Conservation (phyloP, 176 grass and related monocot genomes). For the Oropetium thomaeum region DNA sequence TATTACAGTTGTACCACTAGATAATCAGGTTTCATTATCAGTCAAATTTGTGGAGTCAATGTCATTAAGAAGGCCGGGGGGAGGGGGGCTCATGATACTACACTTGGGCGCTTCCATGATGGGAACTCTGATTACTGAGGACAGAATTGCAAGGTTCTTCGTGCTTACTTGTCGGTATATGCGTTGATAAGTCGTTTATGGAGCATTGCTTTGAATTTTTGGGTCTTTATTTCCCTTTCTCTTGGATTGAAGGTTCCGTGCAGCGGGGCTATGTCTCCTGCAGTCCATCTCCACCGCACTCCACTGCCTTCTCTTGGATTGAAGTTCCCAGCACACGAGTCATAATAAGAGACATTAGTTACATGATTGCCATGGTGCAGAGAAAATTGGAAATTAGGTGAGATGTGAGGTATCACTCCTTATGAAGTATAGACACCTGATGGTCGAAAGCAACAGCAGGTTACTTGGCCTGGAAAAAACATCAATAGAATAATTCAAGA, state of each 20-base stretch:
- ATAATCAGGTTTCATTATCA: background rate
- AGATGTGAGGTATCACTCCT: background rate
- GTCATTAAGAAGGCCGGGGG: background rate
- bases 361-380: background rate
- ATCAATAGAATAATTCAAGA: slow-evolving; percentile 1
- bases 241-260: slow-evolving; percentile 26
- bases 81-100: background rate
- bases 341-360: slow-evolving; percentile 12
- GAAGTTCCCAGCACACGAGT: background rate
- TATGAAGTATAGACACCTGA: slow-evolving; percentile 10
- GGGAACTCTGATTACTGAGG: background rate
- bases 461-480: background rate
- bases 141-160: background rate
- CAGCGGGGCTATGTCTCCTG: slow-evolving; percentile 4
- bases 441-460: slow-evolving; percentile 7
- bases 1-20: background rate
- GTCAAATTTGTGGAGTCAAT: background rate
- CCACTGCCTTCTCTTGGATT: background rate
- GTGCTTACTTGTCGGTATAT: slow-evolving; percentile 12
- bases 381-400: slow-evolving; percentile 21
- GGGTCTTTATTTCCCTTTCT: background rate
- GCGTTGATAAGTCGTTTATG: background rate
- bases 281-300: background rate
- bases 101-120: background rate
- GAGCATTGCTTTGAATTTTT: background rate